Base-by-base conservation (phyloP, 495 filamentous ascomycete genomes). In the Neurospora sp. region DNA sequence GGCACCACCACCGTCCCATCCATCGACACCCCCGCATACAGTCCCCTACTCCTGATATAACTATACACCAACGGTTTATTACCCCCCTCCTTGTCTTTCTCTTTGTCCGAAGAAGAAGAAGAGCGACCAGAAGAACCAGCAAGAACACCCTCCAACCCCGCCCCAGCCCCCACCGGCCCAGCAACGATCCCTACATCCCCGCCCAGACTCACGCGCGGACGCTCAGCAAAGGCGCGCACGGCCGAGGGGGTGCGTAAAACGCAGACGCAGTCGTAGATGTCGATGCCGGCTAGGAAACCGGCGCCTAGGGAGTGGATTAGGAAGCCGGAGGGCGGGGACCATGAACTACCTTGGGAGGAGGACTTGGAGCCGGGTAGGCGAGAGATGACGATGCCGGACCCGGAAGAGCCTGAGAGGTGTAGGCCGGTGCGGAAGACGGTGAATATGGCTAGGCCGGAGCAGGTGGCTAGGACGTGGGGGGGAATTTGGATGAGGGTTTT, bases 181-280 rank as follows among this genome's bases (percentile, higher is more conserved):
- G 92, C 92, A 12, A 88, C 87, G 6, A 90, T 90, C 70, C 89
- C 92, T 39, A 94, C 77, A 78, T 93, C 92, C 38, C 91, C 91
- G 11, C 92, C 92, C 7, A 96, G 81, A 3, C 91, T 93, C 74
- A 90, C 88, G 6, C 92, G 89, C 27, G 92, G 78, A 62, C 85
- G 69, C 69, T 44, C 89, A 70, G 88, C 89, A 81, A 96, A 94
- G 0, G 91, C 90, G 27, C 90, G 87, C n/a, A 94, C 80, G 0
- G 92, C 92, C 70, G 91, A 85, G 8, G 84, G 83, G 0, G 89
- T 91, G 81, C 94, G 94, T 76, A 94, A 91, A 6, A 96, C 90
- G 12, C 93, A 86, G 38, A 96, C 91, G 73, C 92, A 93, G 77
- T 96, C 93, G 82, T 94, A 94, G 72, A 94, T 92, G 76, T 94